Evolutionary conservation across 192 early-diverging fungal species (phyloP).

Genomic region (Gonapodya prolifera): DNA sequence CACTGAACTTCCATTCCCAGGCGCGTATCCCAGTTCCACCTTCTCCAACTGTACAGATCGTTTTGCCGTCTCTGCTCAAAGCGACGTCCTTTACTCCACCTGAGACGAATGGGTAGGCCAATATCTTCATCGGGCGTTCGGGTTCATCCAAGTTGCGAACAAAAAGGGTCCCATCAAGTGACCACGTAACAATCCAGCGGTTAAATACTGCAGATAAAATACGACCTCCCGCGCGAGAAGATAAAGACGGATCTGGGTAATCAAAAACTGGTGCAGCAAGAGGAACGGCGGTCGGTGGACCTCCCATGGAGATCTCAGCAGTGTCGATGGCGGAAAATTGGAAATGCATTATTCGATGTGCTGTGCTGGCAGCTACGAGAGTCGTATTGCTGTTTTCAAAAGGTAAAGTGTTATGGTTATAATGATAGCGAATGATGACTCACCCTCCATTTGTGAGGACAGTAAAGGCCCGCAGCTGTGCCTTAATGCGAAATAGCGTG

Average conservation of each 20-base stretch:
- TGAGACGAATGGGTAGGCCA: slow-evolving; percentile 23
- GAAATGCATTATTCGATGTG: not conserved
- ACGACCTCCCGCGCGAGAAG: not conserved
- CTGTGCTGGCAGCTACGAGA: not conserved
- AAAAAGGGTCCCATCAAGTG: slow-evolving; percentile 27
- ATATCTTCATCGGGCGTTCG: slow-evolving; percentile 24
- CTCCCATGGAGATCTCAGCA: not conserved
- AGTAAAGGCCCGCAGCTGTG: not conserved
- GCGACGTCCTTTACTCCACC: slow-evolving; percentile 26
- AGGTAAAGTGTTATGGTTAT: not conserved
- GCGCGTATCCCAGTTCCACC: slow-evolving; percentile 23
- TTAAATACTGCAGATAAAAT: not conserved
- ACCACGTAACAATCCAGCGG: slow-evolving; percentile 25
- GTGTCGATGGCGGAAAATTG: not conserved
- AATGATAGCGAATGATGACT: not conserved
- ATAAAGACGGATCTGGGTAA: not conserved
- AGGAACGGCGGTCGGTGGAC: not conserved
- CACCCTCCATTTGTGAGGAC: not conserved
- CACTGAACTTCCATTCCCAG: slow-evolving; percentile 34
- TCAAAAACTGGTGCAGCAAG: not conserved
- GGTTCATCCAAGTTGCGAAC: slow-evolving; percentile 34
- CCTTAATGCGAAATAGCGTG: too few relatives aligned
- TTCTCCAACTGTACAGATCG: slow-evolving; percentile 22
- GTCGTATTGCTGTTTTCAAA: not conserved
- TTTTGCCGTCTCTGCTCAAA: slow-evolving; percentile 19